Evolutionary conservation across 192 early-diverging fungal genomes (phyloP).

Genomic region (Backusella psychrophila): DNA sequence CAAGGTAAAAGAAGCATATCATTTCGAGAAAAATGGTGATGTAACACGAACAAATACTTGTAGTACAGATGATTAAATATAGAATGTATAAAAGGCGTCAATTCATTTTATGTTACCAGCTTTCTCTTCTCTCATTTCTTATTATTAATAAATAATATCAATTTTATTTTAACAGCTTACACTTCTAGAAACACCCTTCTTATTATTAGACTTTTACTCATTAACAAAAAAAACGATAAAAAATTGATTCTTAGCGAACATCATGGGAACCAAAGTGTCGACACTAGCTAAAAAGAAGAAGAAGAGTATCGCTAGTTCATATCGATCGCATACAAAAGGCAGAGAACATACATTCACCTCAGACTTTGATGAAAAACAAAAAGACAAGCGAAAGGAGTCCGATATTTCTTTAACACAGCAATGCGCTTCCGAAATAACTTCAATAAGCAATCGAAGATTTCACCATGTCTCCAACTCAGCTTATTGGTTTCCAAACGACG

Average conservation of each 20-base stretch:
- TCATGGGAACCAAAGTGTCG: constrained; percentile 1
- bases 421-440: background rate
- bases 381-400: background rate
- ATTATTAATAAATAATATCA: background rate
- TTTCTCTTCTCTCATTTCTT: background rate
- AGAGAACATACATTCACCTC: background rate
- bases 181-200: background rate
- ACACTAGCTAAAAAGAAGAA: background rate
- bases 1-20: background rate
- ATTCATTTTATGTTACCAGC: background rate
- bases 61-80: background rate
- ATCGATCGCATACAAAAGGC: background rate
- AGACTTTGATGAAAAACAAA: background rate
- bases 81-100: background rate
- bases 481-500: constrained; percentile 34
- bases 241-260: background rate
- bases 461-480: constrained; percentile 9
- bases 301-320: background rate
- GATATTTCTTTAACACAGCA: background rate
- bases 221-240: background rate
- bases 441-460: background rate
- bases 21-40: too few relatives aligned
- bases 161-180: too few relatives aligned
- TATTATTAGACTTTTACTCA: background rate
- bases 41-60: background rate